A percentile compares a stretch with the other conserved stretches of the same genome.
phyloP scores from a whole-genome alignment of 2,329 filamentous ascomycete genomes.

The Stemphylium lycopersici region DNA sequence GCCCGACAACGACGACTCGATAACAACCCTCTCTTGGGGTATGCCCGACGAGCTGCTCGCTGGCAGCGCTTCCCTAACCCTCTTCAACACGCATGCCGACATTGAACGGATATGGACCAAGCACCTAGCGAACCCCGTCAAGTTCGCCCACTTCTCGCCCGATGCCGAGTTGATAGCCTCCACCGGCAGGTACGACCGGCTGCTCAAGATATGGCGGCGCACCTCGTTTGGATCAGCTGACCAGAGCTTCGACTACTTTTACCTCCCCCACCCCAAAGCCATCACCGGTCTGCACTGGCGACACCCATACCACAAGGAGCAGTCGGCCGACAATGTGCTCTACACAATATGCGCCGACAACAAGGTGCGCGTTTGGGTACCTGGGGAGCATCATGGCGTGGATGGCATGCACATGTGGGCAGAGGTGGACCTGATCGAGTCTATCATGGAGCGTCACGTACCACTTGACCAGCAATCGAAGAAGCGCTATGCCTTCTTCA shows the following conservation, averaged over 20 bases:
- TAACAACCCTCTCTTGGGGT: conserved; percentile 82
- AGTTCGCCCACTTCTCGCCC: conserved; percentile 79
- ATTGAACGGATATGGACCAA: conserved; percentile 74
- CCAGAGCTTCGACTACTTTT: conserved; percentile 86
- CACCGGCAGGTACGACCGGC: conserved; percentile 74
- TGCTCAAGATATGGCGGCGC: conserved; percentile 93
- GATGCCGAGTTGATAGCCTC: conserved; percentile 88
- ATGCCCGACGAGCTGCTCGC: conserved; percentile 82
- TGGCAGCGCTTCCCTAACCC: conserved; percentile 70
- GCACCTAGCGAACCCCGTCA: conserved; percentile 72
- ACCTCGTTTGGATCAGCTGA: conserved; percentile 83
- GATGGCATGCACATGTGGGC: conserved; percentile 81
- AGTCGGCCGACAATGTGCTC: conserved; percentile 82
- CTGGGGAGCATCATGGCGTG: conserved; percentile 72
- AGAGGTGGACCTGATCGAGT: conserved; percentile 74
- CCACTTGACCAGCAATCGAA: conserved; percentile 48
- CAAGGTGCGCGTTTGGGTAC: conserved; percentile 81
- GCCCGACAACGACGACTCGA: conserved; percentile 54
- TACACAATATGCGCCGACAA: conserved; percentile 89
- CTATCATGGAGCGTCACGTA: conserved; percentile 66
- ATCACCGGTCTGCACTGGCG: conserved; percentile 91
- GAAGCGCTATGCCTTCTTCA: conserved; percentile 75
- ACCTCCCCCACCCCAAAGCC: conserved; percentile 80
- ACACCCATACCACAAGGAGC: conserved; percentile 74
- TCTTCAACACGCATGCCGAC: conserved; percentile 66